Base-by-base conservation (phyloP, 1,284 basidiomycete species). In the Inonotus obliquus region DNA sequence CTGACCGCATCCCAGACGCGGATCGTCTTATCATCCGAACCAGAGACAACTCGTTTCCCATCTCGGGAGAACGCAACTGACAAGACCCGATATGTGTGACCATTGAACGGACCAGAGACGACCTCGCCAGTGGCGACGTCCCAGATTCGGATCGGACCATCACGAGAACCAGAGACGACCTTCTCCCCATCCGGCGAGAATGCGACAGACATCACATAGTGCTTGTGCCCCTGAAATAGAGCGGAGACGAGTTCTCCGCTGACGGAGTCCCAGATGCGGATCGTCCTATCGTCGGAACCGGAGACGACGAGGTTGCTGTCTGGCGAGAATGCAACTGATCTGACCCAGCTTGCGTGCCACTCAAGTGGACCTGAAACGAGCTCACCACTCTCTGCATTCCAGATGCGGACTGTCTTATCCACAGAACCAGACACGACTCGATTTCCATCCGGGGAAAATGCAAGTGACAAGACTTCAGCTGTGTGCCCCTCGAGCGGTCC, bases 121-220 rank as follows among this genome's bases (percentile, higher is more conserved):
- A 49, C 9, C n/a, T 25, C 21, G 39, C 10, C 32, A 51, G 9
- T 53, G 25, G 54, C 23, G 59, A 96, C 96, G 68, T 99, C 98
- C 77, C 96, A 99, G 70, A 96, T 95, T 63, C 97, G 83, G 48
- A 92, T 95, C 62, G 96, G 97, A 83, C 95, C 98, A 81, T 99
- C 99, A 21, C 4, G 14, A 29, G 62, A 63, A 10, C 61, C 64
- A 1, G 66, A 65, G 17, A 57, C 55, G 32, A 67, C 29, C 14
- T 45, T 32, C 29, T 32, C 54, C 7, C 61, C 65, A 64, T 78
- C 74, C 19, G 73, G 73, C 10, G 73, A 74, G 65, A 75, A 79
- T 23, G 74, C 74, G 45, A 79, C 70, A 29, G 75, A 75, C 67
- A 75, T 76, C 60, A 79, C 78, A 64, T 75, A 71, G 56, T 72